Evolutionary conservation across 2,329 filamentous ascomycete species (phyloP).

Genomic region (Aureobasidium zeae): DNA sequence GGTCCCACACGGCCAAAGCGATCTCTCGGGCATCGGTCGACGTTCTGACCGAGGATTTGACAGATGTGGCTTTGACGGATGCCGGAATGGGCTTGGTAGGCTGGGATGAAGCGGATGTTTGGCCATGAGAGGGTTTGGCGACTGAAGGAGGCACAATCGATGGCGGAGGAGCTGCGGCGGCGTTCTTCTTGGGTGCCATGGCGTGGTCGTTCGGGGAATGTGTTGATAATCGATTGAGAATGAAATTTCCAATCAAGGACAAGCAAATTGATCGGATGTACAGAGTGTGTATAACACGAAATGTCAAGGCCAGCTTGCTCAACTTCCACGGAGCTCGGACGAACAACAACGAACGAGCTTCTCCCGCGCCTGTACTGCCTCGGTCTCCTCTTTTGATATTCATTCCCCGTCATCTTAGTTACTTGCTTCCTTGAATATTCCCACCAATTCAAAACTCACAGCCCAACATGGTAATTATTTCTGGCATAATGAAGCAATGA

Average conservation of each 20-base stretch:
- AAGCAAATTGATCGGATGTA: no score
- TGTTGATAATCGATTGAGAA: not conserved
- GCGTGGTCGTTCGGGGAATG: not conserved
- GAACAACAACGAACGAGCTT: no score
- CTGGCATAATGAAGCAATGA: not conserved
- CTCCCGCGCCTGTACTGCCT: not conserved
- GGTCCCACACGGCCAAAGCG: constrained; percentile 58
- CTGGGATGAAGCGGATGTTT: constrained; percentile 20
- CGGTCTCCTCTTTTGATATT: not conserved
- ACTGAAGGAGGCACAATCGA: constrained; percentile 21
- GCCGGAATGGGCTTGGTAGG: constrained; percentile 21
- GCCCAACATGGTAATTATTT: not conserved
- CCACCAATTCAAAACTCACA: not conserved
- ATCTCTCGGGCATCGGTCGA: constrained; percentile 46
- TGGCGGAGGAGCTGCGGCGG: constrained; percentile 21
- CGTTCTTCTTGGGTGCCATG: constrained; percentile 26
- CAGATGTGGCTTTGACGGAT: constrained; percentile 20
- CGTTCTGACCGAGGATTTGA: constrained; percentile 19
- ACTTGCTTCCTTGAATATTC: not conserved
- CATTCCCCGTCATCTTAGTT: not conserved
- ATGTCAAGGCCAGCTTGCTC: constrained; percentile 5
- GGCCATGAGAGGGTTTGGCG: constrained; percentile 20
- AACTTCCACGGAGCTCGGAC: not conserved
- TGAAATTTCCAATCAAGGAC: no score
- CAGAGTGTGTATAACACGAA: no score